Base-by-base conservation (phyloP, 257 asterid genomes). In the Fraxinus excelsior region DNA sequence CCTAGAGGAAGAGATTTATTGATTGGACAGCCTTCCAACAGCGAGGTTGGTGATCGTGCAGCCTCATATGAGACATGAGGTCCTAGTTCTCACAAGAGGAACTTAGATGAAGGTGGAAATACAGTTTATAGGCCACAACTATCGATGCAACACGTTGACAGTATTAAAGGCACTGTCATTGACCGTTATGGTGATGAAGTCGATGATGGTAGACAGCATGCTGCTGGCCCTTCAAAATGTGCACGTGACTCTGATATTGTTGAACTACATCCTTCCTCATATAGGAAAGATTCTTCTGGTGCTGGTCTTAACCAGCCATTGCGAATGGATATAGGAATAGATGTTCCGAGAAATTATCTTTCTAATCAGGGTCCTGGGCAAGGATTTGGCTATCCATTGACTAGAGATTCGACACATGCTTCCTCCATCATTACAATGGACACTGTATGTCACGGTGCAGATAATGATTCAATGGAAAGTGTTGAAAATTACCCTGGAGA, bases 141-240 rank as follows among this genome's bases (percentile, higher is more conserved):
- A 81, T 79, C 78, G 53, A 77, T 82, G 79, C 99, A 88, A 77
- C 98, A 88, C 18, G 96, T 96, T 18, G 99, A 96, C 81, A 96
- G 99, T 72, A 90, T 90, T 13, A 98, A 96, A 87, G 99, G 99
- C 81, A 96, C 97, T 75, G 97, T 96, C 74, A 93, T 96, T 35
- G 99, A 96, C 77, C 98, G 96, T 31, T 98, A 96, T 67, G 97
- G 94, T 32, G 99, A 96, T 83, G 99, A 96, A 85, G 98, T 96
- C 12, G 88, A 91, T 80, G 99, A 90, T 82, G 97, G 96, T 76
- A 86, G 89, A 16, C 97, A 91, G 84, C 89, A 87, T 84, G 85
- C 89, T 51, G 89, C 90, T 80, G 96, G 97, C 73, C 97, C 98
- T 86, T 90, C 94, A 70, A 96, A 96, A 85, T 95, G 99, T 66